These are phyloP conservation scores for Penicillium turbatum DNA, from an alignment of 495 filamentous ascomycete species.

Conservation along the genomic window DNA sequence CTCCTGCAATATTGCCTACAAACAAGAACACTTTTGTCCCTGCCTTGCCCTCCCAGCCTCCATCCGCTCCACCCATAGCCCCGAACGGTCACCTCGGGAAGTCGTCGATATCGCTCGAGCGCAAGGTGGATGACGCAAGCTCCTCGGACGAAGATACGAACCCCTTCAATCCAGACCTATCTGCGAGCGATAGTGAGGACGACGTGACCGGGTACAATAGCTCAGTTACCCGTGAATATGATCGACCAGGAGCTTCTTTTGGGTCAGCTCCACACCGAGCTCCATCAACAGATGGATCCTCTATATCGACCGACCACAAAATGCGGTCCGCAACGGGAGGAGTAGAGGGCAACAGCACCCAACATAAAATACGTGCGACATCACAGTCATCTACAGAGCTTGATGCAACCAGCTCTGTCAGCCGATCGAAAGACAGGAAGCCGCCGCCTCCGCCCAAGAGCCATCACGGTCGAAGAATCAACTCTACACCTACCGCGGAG, in stretches of 20 bases:
- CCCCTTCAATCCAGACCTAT: conserved; percentile 30
- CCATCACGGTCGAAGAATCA: conserved; percentile 67
- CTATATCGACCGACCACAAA: conserved; percentile 7
- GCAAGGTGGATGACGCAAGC: conserved; percentile 25
- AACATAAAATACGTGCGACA: conserved; percentile 14
- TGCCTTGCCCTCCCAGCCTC: conserved; percentile 5
- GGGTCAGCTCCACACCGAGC: conserved; percentile 28
- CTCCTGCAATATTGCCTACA: neutral
- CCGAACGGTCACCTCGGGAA: conserved; percentile 19
- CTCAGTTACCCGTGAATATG: conserved; percentile 9
- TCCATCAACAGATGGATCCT: conserved; percentile 26
- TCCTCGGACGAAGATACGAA: conserved; percentile 31
- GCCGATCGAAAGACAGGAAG: conserved; percentile 32
- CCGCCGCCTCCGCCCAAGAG: conserved; percentile 58
- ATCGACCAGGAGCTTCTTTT: conserved; percentile 21
- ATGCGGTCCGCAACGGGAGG: conserved; percentile 10
- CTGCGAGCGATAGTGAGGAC: conserved; percentile 26
- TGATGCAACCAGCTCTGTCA: conserved; percentile 35
- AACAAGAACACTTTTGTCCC: neutral
- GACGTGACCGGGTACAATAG: conserved; percentile 3
- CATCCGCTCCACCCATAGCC: neutral
- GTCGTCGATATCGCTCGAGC: conserved; percentile 19
- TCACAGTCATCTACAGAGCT: conserved; percentile 32
- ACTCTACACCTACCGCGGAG: conserved; percentile 24
- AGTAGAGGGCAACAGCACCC: conserved; percentile 3